Conservation (phyloP, 1,284 basidiomycete genomes). For the Termitomyces sp. region DNA sequence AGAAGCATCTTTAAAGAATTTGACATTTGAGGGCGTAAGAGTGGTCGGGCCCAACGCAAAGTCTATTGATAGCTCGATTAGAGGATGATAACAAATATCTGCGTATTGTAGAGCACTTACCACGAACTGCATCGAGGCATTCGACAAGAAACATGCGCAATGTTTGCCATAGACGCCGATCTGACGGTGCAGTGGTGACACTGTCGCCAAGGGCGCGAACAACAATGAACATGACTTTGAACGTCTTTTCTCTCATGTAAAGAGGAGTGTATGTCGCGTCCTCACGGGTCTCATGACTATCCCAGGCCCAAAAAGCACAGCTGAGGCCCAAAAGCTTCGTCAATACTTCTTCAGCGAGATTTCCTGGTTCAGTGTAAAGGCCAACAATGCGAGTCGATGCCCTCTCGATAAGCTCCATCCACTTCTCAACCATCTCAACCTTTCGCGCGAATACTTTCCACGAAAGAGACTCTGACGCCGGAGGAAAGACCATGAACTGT, state of each 20-base stretch:
- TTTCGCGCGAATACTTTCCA: constrained; percentile 58
- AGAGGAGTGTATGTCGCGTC: constrained; percentile 24
- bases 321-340: constrained; percentile 49
- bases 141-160: constrained; percentile 42
- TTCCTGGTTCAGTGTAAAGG: constrained; percentile 42
- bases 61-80: constrained; percentile 25
- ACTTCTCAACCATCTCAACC: constrained; percentile 47
- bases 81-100: constrained; percentile 7
- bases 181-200: constrained; percentile 25
- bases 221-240: constrained; percentile 25
- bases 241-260: constrained; percentile 26
- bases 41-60: constrained; percentile 28
- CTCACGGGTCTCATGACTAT: constrained; percentile 35
- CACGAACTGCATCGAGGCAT: constrained; percentile 38
- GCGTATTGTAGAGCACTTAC: constrained; percentile 28
- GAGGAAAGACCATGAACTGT: constrained; percentile 51
- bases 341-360: constrained; percentile 45
- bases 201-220: constrained; percentile 35
- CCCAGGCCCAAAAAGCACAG: constrained; percentile 53
- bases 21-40: constrained; percentile 31
- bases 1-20: constrained; percentile 30
- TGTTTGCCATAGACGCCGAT: constrained; percentile 38
- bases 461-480: constrained; percentile 31
- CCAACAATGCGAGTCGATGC: constrained; percentile 45
- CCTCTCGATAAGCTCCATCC: constrained; percentile 49